Percentiles rank a stretch among this genome's conserved stretches.
Evolutionary conservation across 805 yeast species (phyloP).

Genomic region (Soucietia sequanensis): DNA sequence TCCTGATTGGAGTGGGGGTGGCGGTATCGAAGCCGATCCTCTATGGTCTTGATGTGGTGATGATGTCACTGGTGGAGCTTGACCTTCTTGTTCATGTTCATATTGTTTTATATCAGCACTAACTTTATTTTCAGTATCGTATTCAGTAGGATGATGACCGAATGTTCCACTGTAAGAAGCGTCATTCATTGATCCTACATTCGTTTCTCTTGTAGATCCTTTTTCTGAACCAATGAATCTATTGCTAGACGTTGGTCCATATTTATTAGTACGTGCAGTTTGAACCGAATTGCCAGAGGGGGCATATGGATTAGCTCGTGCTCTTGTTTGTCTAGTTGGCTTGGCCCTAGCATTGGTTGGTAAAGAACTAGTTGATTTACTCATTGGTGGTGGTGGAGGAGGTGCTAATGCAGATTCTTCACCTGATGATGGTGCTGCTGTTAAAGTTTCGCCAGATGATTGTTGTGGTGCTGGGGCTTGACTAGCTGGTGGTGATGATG

Average conservation of each 20-base stretch:
- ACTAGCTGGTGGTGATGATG: neutral
- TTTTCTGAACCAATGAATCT: slow-evolving; percentile 8
- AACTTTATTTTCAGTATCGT: too few species aligned
- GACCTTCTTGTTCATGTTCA: too few species aligned
- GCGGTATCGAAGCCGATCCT: too few species aligned
- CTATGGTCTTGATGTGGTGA: too few species aligned
- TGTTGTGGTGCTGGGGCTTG: neutral
- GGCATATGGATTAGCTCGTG: slow-evolving; percentile 35
- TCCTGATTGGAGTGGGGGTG: too few species aligned
- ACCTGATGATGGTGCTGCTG: neutral
- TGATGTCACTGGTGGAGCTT: too few species aligned
- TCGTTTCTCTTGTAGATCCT: neutral
- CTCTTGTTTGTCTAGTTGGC: slow-evolving; percentile 3
- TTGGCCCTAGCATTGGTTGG: too few species aligned
- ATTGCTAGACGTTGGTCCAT: slow-evolving; percentile 22
- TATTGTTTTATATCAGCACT: too few species aligned
- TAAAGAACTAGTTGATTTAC: too few species aligned
- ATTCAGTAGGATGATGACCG: neutral
- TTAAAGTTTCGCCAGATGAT: neutral
- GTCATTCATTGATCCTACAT: neutral
- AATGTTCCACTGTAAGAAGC: slow-evolving; percentile 1
- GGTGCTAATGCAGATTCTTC: slow-evolving; percentile 1
- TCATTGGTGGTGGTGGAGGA: slow-evolving; percentile 15
- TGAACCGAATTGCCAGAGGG: slow-evolving; percentile 19
- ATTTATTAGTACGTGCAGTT: slow-evolving; percentile 19